Conservation (phyloP, 1,284 basidiomycete species). For the Farysia itapuensis region DNA sequence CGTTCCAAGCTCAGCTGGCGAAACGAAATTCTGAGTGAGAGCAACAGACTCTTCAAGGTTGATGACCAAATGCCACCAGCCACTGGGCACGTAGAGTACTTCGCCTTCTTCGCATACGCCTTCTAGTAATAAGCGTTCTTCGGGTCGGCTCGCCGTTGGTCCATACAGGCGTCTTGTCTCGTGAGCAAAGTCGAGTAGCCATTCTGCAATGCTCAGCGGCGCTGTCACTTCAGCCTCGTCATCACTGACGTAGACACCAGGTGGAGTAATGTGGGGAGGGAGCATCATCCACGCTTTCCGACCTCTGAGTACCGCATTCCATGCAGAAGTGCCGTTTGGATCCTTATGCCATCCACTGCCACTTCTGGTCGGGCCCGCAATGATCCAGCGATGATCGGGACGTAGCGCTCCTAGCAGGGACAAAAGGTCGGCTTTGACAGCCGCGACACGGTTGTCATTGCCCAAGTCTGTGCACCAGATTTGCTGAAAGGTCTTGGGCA, state of each 20-base stretch:
- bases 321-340: conserved; percentile 61
- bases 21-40: conserved; percentile 63
- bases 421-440: conserved; percentile 47
- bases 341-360: conserved; percentile 59
- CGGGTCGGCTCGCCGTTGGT: conserved; percentile 13
- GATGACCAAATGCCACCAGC: conserved; percentile 57
- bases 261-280: conserved; percentile 60
- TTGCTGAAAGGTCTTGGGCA: conserved; percentile 42
- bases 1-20: conserved; percentile 58
- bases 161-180: conserved; percentile 59
- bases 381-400: conserved; percentile 55
- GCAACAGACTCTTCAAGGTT: conserved; percentile 58
- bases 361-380: conserved; percentile 48
- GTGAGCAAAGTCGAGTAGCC: conserved; percentile 61
- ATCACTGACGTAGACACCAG: conserved; percentile 61
- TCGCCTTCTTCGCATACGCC: conserved; percentile 61
- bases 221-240: conserved; percentile 60
- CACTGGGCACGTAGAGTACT: conserved; percentile 59
- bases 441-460: conserved; percentile 17
- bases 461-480: conserved; percentile 21
- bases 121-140: conserved; percentile 54
- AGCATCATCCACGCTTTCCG: conserved; percentile 62
- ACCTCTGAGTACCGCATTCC: conserved; percentile 62
- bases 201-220: conserved; percentile 60
- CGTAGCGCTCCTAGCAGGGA: conserved; percentile 40